A percentile compares a stretch with the other conserved stretches of the same genome.
phyloP scores from a whole-genome alignment of 2,329 filamentous ascomycete genomes.

The Scytalidium lignicola region DNA sequence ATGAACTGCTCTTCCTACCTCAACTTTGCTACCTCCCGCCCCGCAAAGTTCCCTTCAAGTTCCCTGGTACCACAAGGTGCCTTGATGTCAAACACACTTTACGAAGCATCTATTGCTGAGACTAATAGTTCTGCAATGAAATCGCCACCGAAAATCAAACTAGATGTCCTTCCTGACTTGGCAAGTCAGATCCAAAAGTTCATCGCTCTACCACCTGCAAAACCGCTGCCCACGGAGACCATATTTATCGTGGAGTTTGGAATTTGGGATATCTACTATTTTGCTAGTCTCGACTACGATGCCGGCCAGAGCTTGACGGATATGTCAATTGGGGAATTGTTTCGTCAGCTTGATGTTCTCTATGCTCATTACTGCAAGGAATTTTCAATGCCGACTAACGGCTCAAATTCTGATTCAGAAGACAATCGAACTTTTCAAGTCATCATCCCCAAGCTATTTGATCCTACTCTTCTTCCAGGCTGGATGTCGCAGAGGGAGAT shows the following conservation, averaged over 20 bases:
- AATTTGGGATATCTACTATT: slow-evolving; percentile 28
- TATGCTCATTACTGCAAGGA: slow-evolving; percentile 15
- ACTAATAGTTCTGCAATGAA: neutral
- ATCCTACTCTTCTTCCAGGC: slow-evolving; percentile 49
- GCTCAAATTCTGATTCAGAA: neutral
- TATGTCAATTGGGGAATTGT: slow-evolving; percentile 16
- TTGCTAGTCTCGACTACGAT: slow-evolving; percentile 15
- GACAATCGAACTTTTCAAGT: slow-evolving; percentile 37
- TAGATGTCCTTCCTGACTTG: slow-evolving; percentile 21
- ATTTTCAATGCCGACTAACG: neutral
- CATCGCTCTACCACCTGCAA: slow-evolving; percentile 15
- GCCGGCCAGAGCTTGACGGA: slow-evolving; percentile 14
- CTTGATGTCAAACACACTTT: slow-evolving; percentile 17
- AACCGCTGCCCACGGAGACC: slow-evolving; percentile 10
- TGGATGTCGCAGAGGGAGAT: slow-evolving; percentile 40
- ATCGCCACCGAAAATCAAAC: neutral
- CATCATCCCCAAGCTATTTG: slow-evolving; percentile 46
- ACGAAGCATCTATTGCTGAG: slow-evolving; percentile 6
- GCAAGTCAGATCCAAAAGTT: slow-evolving; percentile 21
- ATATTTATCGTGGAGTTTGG: slow-evolving; percentile 26
- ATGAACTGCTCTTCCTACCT: slow-evolving; percentile 24
- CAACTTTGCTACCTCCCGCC: slow-evolving; percentile 23
- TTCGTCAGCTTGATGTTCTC: slow-evolving; percentile 22
- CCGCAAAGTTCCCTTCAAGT: slow-evolving; percentile 12
- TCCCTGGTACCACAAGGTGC: slow-evolving; percentile 17